A percentile compares a stretch with the other conserved stretches of the same genome.
Conservation (phyloP, 371 early-diverging fungal genomes). For the Mucor velutinosus region DNA sequence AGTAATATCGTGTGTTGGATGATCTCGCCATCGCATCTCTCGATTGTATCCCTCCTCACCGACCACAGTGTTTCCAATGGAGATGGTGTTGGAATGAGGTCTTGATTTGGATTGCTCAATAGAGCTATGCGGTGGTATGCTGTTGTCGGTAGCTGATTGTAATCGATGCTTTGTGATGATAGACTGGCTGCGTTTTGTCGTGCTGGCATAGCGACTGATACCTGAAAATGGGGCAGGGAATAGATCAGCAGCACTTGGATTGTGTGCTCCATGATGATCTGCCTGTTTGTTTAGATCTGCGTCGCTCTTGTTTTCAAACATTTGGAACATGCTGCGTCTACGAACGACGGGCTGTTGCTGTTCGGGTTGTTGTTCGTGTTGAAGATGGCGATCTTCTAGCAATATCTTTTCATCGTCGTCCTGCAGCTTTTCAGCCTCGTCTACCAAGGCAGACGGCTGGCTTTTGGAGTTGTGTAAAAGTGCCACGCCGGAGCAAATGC, state of each 20-base stretch:
- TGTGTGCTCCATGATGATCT: slow-evolving; percentile 9
- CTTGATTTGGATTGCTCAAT: background rate
- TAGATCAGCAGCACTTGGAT: slow-evolving; percentile 35
- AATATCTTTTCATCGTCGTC: slow-evolving; percentile 15
- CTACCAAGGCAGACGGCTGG: slow-evolving; percentile 4
- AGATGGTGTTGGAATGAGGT: slow-evolving; percentile 21
- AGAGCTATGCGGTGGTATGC: background rate
- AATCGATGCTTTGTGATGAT: slow-evolving; percentile 9
- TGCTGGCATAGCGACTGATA: slow-evolving; percentile 34
- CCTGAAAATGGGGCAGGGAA: slow-evolving; percentile 41
- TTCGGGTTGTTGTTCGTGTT: background rate
- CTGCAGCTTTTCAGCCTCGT: background rate
- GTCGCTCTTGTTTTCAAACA: slow-evolving; percentile 32
- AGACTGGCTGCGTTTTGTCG: slow-evolving; percentile 25
- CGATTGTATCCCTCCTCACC: slow-evolving; percentile 27
- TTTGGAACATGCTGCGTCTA: slow-evolving; percentile 27
- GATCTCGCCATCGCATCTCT: slow-evolving; percentile 21
- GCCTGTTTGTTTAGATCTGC: slow-evolving; percentile 19
- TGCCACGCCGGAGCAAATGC: slow-evolving; percentile 69
- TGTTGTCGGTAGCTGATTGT: background rate
- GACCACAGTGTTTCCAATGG: slow-evolving; percentile 24
- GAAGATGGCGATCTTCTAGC: slow-evolving; percentile 1
- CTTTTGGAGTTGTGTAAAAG: slow-evolving; percentile 45
- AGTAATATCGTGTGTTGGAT: background rate
- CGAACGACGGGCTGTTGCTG: background rate